These are phyloP conservation scores for Wickerhamiella bombiphila DNA, from an alignment of 805 yeast species.

Conservation along the genomic window DNA sequence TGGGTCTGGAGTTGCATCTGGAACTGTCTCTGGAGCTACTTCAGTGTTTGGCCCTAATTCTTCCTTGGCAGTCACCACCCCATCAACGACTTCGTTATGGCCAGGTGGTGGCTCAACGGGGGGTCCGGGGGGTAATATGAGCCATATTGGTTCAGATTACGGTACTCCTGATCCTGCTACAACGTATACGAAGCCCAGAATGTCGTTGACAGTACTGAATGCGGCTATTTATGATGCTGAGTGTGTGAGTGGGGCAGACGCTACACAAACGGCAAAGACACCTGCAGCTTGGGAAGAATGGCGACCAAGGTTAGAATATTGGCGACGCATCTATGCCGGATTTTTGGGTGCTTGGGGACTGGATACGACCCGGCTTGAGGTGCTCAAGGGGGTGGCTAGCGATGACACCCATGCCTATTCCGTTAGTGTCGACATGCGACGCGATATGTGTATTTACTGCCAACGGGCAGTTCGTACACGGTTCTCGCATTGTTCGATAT, in stretches of 20 bases:
- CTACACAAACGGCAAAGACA: neutral
- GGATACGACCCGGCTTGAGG: constrained; percentile 62
- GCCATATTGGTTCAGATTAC: no score
- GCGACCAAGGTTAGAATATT: constrained; percentile 16
- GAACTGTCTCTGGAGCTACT: no score
- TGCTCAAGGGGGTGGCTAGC: constrained; percentile 41
- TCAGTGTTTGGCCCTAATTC: no score
- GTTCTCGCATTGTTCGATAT: constrained; percentile 51
- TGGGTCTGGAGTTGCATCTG: no score
- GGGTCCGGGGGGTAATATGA: no score
- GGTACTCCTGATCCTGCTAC: no score
- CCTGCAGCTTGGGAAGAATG: constrained; percentile 3
- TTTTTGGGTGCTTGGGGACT: constrained; percentile 73
- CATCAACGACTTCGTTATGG: no score
- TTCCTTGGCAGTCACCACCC: no score
- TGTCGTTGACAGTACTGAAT: constrained; percentile 1
- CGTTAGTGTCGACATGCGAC: neutral
- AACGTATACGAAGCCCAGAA: no score
- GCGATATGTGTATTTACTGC: constrained; percentile 45
- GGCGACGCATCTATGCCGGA: constrained; percentile 60
- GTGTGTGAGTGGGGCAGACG: neutral
- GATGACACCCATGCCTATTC: neutral
- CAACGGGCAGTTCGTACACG: constrained; percentile 43
- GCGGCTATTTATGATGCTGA: constrained; percentile 1
- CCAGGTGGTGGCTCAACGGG: no score